Evolutionary conservation across 306 rosid species (phyloP), one percentile per base, ranked within the genome.

Genomic region (Inga laurina): DNA sequence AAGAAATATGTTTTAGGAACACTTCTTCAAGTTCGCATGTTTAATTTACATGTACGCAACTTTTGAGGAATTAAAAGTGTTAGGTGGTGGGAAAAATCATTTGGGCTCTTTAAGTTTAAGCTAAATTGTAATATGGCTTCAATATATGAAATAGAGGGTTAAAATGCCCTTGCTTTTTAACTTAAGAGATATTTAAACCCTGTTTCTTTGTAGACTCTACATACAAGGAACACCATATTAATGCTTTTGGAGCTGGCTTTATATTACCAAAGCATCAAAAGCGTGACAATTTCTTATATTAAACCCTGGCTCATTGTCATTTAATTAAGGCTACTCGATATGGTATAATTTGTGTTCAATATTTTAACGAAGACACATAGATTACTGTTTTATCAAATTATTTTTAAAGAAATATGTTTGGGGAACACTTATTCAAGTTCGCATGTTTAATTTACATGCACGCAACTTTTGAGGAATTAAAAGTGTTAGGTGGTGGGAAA

Each of bases 171-270:
- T 56, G 24, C 43, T 66, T 57, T 9, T 48, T 21, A 71, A 74
- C 27, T 9, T 67, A 3, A 59, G 70, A 68, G 71, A 74, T 75
- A 19, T 79, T 79, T 35, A 27, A 51, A 32, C 68, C 13, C 30
- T 64, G 39, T 27, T 8, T 64, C 69, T 64, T 5, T 64, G 39
- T 64, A 5, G 70, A 64, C 37, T 64, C 39, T 13, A 64, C 66
- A 24, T 64, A 30, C 18, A 12, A 64, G 70, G 41, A 30, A 64
- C 32, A 30, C 37, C 39, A 30, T 30, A 13, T 27, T 64, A 64
- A 64, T 64, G 67, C 75, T 72, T 48, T 13, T 41, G 75, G 18
- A 65, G 35, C 74, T 70, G 32, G 44, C 44, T 77, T 70, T 46
- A 61, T 52, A 12, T 67, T 64, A 51, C 44, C 18, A n/a, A 57